Conservation (phyloP, 1,284 basidiomycete species). For the Macrocystidia cucumis region DNA sequence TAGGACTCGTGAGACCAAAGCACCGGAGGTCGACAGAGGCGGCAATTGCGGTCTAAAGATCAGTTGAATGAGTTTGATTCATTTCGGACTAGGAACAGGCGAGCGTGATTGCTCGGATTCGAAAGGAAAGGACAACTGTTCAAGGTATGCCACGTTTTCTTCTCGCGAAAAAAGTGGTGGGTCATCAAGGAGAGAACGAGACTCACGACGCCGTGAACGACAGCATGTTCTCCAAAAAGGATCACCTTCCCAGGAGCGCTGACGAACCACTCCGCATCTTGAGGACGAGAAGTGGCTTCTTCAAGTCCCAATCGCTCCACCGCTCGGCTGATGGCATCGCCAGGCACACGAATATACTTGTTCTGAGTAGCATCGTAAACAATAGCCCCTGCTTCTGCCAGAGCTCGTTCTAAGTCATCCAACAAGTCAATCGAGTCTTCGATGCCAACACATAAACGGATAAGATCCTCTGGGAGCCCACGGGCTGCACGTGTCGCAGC, state of each 20-base stretch:
- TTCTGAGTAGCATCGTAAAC: conserved; percentile 41
- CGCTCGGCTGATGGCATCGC: conserved; percentile 46
- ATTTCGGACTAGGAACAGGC: conserved; percentile 6
- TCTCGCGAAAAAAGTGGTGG: neutral
- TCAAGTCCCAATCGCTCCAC: conserved; percentile 57
- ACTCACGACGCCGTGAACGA: conserved; percentile 94
- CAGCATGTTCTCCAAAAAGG: conserved; percentile 97
- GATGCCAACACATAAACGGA: conserved; percentile 97
- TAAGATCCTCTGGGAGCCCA: conserved; percentile 94
- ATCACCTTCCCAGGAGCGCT: conserved; percentile 98
- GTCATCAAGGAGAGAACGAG: conserved; percentile 6
- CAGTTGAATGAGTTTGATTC: too few species aligned
- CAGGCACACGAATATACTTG: conserved; percentile 41
- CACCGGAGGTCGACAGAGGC: conserved; percentile 94
- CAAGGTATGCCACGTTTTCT: conserved; percentile 6
- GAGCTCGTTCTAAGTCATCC: conserved; percentile 91
- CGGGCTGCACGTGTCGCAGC: conserved; percentile 88
- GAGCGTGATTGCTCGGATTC: conserved; percentile 5
- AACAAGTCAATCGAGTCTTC: conserved; percentile 92
- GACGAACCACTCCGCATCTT: conserved; percentile 72
- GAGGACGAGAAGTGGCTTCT: conserved; percentile 11
- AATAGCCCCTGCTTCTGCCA: conserved; percentile 90
- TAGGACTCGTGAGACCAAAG: conserved; percentile 79
- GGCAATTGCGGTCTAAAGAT: conserved; percentile 81
- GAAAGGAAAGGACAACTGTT: conserved; percentile 3